Evolutionary conservation across 2,329 filamentous ascomycete species (phyloP).

Genomic region (Colletotrichum sp.): DNA sequence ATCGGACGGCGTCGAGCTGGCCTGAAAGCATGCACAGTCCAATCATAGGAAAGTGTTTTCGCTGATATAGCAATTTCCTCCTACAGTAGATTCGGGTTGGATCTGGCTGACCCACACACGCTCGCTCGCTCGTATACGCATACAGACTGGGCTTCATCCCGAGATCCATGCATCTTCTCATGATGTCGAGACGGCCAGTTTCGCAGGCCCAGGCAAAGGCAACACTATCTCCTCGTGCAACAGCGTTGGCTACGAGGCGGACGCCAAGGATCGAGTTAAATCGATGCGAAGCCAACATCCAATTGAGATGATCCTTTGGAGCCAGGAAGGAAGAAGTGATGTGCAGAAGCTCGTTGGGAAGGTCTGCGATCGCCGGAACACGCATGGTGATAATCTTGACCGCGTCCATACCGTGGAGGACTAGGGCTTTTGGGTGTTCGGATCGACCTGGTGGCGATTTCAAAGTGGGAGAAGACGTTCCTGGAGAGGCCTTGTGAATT

Average conservation of each 20-base stretch:
- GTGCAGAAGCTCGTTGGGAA: not conserved
- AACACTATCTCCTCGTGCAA: not conserved
- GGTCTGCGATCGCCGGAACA: not conserved
- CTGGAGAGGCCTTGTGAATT: not conserved
- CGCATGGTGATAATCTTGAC: not conserved
- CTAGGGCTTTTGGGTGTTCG: not conserved
- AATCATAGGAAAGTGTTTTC: not conserved
- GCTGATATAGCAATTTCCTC: not conserved
- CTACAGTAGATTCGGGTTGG: not conserved
- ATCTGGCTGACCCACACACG: rapidly evolving
- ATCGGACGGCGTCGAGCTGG: not conserved
- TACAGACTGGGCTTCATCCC: not conserved
- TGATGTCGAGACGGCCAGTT: not conserved
- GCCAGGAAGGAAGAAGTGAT: not conserved
- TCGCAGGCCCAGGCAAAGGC: not conserved
- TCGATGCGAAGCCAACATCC: not conserved
- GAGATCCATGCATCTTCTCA: not conserved
- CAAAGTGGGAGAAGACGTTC: not conserved
- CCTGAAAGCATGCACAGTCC: not conserved
- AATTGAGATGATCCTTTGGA: not conserved
- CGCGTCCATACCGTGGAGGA: not conserved
- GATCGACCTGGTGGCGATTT: not conserved
- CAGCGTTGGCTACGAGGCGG: not conserved
- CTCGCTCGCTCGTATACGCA: not conserved
- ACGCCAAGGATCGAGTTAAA: not conserved